Base-by-base conservation (phyloP, 2,329 filamentous ascomycete species). In the Aspergillus cejpii region DNA sequence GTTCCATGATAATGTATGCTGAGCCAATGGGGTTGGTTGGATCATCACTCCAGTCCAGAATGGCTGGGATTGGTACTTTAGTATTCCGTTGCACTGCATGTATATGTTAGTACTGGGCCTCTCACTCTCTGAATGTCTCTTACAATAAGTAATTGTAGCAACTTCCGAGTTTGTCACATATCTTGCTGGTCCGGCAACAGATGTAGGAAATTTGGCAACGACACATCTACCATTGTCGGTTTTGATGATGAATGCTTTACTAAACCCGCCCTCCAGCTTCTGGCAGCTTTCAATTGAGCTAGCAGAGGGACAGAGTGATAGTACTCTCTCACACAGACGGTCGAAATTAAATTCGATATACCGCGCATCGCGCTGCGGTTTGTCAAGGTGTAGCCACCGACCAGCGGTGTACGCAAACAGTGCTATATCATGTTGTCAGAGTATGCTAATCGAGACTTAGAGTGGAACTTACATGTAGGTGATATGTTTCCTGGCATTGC, bases 261-360 rank as follows among this genome's bases (percentile, higher is more conserved):
- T 75, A 49, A 67, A 73, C 5, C 67, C 64, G n/a, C 71, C 70
- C 57, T 75, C 71, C 48, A 60, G 64, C 56, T 74, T 75, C 37
- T 68, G 59, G 39, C 51, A 71, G 14, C 50, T 57, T 41, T 50
- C 43, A 34, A 74, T 56, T 5, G 54, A 56, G 6, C 24, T 61
- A 12, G 69, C 66, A 36, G 59, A 63, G 44, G 63, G 64, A 49
- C 61, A 68, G 26, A 64, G 46, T 37, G 56, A 45, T 27, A 73
- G 45, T 17, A 63, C 64, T 41, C 51, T 64, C 15, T 59, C 48
- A 53, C 64, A 65, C 24, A 74, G 63, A 14, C 63, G 63, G 15
- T 61, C 47, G 45, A 72, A 71, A 45, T 74, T 55, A 46, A 74
- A 74, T 5, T 45, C 12, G 36, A 74, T 55, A 12, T 57, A 49